These are phyloP conservation scores for Agaricus blazei DNA, from an alignment of 768 basidiomycete species.

Conservation along the genomic window DNA sequence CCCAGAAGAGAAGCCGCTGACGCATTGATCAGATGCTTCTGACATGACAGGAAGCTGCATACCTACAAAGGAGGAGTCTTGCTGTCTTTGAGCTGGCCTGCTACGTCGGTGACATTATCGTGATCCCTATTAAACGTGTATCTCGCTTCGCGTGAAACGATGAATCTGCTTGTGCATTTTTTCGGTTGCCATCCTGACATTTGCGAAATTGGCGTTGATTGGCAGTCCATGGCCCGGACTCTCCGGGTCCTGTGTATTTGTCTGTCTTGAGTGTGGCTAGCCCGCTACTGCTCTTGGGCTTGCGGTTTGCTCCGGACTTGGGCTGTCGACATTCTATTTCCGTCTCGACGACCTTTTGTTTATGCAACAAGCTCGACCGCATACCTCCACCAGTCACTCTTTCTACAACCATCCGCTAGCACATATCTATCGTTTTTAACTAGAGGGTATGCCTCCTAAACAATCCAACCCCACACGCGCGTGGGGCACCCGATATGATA, in stretches of 20 bases:
- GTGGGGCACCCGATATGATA: conserved; percentile 74
- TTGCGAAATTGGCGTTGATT: background rate
- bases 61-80: conserved; percentile 28
- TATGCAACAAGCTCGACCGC: background rate
- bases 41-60: conserved; percentile 47
- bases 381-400: conserved; percentile 12
- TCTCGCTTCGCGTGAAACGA: background rate
- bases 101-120: conserved; percentile 17
- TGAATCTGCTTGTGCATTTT: conserved; percentile 3
- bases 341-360: conserved; percentile 4
- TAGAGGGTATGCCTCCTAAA: conserved; percentile 40
- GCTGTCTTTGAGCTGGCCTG: conserved; percentile 14
- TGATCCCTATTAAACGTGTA: conserved; percentile 40
- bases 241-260: background rate
- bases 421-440: conserved; percentile 13
- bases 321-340: conserved; percentile 2
- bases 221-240: background rate
- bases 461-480: conserved; percentile 34
- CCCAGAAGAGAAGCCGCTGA: background rate
- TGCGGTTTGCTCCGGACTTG: conserved; percentile 5
- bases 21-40: conserved; percentile 22
- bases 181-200: background rate
- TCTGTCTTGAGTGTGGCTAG: background rate
- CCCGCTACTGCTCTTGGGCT: background rate
- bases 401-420: conserved; percentile 15